Evolutionary conservation across 1,284 basidiomycete species (phyloP).

Genomic region (Pascua guehoae): DNA sequence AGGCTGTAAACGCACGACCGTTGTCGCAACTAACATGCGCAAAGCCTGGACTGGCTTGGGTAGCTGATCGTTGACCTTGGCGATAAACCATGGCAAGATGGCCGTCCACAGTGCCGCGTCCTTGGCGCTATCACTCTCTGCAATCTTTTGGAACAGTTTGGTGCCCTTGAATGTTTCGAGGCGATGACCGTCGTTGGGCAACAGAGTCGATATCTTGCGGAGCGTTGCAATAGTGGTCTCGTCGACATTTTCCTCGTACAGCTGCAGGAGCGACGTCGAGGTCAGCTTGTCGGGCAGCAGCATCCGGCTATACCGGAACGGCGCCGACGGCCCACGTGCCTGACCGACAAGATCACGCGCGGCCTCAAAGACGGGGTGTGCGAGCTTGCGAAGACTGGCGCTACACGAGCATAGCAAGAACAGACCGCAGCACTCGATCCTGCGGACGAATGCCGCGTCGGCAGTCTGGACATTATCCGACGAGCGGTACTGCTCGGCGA

Average conservation of each 20-base stretch:
- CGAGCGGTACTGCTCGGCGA: constrained; percentile 57
- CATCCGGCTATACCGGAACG: constrained; percentile 40
- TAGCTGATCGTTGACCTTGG: constrained; percentile 41
- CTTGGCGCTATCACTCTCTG: constrained; percentile 49
- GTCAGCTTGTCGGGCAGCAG: constrained; percentile 23
- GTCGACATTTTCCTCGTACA: constrained; percentile 30
- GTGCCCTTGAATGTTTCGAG: constrained; percentile 30
- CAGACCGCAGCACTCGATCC: constrained; percentile 68
- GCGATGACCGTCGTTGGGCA: constrained; percentile 31
- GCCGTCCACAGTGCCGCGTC: constrained; percentile 50
- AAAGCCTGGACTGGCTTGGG: constrained; percentile 46
- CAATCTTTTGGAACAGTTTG: constrained; percentile 38
- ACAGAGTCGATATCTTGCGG: constrained; percentile 35
- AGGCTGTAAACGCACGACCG: constrained; percentile 48
- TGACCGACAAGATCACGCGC: constrained; percentile 38
- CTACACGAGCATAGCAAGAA: constrained; percentile 72
- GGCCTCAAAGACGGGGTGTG: constrained; percentile 27
- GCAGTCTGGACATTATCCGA: constrained; percentile 26
- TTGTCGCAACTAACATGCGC: constrained; percentile 41
- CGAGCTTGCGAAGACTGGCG: constrained; percentile 30
- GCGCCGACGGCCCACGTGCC: constrained; percentile 35
- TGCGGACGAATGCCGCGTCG: constrained; percentile 45
- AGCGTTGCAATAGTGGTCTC: constrained; percentile 38
- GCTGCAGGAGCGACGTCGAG: constrained; percentile 26
- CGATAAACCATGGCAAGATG: constrained; percentile 48